phyloP scores from a whole-genome alignment of 1,139 yeast species.

The Saccharomyces hybrid region DNA sequence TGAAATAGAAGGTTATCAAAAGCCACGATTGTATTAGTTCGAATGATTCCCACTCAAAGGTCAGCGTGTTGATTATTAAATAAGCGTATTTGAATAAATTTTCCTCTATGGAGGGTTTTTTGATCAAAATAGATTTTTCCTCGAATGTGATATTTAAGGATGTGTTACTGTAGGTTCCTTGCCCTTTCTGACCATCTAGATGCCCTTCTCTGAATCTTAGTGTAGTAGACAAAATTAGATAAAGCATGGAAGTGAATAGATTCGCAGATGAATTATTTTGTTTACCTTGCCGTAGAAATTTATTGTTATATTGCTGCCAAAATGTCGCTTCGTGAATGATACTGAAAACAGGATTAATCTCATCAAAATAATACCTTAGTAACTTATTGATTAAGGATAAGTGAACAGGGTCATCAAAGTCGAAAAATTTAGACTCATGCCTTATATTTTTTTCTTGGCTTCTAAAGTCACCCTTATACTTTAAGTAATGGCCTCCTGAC shows the following conservation, averaged over 20 bases:
- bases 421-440: conserved; percentile 2
- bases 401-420: conserved; percentile 14
- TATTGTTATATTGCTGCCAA: conserved; percentile 38
- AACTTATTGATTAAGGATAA: conserved; percentile 21
- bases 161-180: conserved; percentile 11
- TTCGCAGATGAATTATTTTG: conserved; percentile 30
- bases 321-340: conserved; percentile 50
- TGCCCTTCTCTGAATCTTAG: conserved; percentile 44
- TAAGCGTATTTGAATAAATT: conserved; percentile 44
- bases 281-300: conserved; percentile 19
- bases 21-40: conserved; percentile 62
- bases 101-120: conserved; percentile 37
- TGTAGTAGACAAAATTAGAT: conserved; percentile 44
- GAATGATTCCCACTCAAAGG: conserved; percentile 62
- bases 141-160: conserved; percentile 22
- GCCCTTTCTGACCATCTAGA: background rate
- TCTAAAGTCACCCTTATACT: conserved; percentile 27
- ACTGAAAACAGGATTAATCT: conserved; percentile 48
- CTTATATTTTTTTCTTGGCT: background rate
- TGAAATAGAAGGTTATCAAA: conserved; percentile 44
- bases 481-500: conserved; percentile 48
- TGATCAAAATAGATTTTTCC: conserved; percentile 20
- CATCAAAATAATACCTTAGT: conserved; percentile 37
- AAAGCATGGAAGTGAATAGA: conserved; percentile 46
- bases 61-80: conserved; percentile 40